Percentiles rank a stretch among this genome's conserved stretches.
phyloP scores from a whole-genome alignment of 2,329 filamentous ascomycete species.

The Rhynchosporium graminicola region DNA sequence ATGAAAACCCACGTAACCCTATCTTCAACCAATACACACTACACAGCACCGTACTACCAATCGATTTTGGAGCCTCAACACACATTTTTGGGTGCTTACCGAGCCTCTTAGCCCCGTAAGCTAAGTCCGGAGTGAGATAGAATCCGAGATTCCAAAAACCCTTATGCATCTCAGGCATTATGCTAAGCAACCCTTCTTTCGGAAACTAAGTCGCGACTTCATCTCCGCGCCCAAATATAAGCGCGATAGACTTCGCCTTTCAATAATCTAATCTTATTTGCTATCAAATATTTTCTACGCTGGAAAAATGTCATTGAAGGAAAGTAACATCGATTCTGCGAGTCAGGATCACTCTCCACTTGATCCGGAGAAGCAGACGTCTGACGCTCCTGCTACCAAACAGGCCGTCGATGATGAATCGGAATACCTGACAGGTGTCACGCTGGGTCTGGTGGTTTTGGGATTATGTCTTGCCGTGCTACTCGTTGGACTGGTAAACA shows the following conservation, averaged over 20 bases:
- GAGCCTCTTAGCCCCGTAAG: no score
- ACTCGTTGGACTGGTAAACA: slow-evolving; percentile 26
- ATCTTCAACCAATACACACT: not conserved
- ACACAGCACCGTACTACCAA: not conserved
- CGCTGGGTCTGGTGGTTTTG: slow-evolving; percentile 22
- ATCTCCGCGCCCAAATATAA: no score
- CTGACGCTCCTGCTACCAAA: slow-evolving; percentile 47
- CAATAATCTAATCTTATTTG: not conserved
- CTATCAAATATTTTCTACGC: not conserved
- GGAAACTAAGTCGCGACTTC: no score
- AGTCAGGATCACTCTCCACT: slow-evolving; percentile 17
- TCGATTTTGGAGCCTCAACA: no score
- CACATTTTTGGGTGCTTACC: no score
- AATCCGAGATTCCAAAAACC: no score
- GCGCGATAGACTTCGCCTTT: not conserved
- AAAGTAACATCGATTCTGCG: slow-evolving; percentile 3
- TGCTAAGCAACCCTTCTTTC: no score
- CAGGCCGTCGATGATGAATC: slow-evolving; percentile 19
- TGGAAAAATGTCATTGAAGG: slow-evolving; percentile 11
- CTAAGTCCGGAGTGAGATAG: no score
- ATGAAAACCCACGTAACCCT: not conserved
- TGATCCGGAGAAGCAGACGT: slow-evolving; percentile 23
- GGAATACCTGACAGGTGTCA: slow-evolving; percentile 21
- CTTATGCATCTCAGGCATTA: no score
- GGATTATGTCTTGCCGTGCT: slow-evolving; percentile 26